Conservation (phyloP, 768 basidiomycete genomes). For the Hericium rajendrae region DNA sequence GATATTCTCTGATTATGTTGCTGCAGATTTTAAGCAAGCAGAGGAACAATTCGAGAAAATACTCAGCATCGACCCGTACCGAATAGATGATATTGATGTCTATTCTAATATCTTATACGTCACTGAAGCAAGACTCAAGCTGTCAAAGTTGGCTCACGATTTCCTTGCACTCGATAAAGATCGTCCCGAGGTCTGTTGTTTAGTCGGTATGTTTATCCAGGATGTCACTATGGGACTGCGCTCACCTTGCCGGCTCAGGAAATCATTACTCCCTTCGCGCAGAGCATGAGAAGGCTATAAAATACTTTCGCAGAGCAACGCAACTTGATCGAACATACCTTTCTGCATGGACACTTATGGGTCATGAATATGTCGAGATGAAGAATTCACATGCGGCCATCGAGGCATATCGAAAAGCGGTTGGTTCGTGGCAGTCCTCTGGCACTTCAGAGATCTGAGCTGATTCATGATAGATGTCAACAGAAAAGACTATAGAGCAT, state of each 20-base stretch:
- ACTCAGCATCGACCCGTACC: slow-evolving; percentile 69
- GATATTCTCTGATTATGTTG: not conserved
- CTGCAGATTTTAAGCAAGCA: slow-evolving; percentile 77
- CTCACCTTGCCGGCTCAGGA: slow-evolving; percentile 40
- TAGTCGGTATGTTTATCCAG: slow-evolving; percentile 60
- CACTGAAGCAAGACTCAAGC: slow-evolving; percentile 77
- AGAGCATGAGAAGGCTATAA: slow-evolving; percentile 93
- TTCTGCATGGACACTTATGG: slow-evolving; percentile 98
- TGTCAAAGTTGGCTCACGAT: slow-evolving; percentile 87
- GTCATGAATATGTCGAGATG: slow-evolving; percentile 97
- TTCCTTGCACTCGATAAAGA: slow-evolving; percentile 86
- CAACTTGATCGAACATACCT: slow-evolving; percentile 91
- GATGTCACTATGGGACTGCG: not conserved
- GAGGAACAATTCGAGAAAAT: slow-evolving; percentile 81
- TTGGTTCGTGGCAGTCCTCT: slow-evolving; percentile 53
- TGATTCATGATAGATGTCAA: slow-evolving; percentile 64
- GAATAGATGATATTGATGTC: slow-evolving; percentile 91
- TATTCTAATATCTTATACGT: slow-evolving; percentile 97
- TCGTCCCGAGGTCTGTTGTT: slow-evolving; percentile 91
- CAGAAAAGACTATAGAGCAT: slow-evolving; percentile 93
- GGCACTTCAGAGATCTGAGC: not conserved
- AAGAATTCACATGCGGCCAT: slow-evolving; percentile 99
- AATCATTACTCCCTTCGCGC: slow-evolving; percentile 91
- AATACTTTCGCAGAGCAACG: slow-evolving; percentile 91
- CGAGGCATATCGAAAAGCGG: slow-evolving; percentile 91